Conservation (phyloP, 805 yeast species). For the Zygosaccharomyces kombuchaensis region DNA sequence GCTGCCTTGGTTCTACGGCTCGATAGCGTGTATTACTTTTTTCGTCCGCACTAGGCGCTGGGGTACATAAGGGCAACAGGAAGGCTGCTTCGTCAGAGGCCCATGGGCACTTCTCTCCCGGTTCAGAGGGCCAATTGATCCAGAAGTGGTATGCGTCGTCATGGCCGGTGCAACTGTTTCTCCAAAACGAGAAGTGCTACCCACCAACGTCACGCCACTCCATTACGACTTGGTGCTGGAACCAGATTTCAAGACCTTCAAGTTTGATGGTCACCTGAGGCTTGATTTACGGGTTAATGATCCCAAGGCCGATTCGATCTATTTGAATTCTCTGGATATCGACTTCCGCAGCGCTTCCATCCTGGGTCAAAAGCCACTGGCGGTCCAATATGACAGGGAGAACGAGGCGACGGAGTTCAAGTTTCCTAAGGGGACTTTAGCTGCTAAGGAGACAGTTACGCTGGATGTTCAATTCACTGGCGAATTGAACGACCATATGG, state of each 20-base stretch:
- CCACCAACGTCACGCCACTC: conserved; percentile 61
- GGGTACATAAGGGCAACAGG: conserved; percentile 1
- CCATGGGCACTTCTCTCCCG: neutral
- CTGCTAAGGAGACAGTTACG: conserved; percentile 39
- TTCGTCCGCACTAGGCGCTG: conserved; percentile 4
- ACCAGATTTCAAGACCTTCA: conserved; percentile 57
- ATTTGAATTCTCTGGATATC: conserved; percentile 62
- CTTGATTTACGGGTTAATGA: conserved; percentile 54
- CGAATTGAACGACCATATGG: conserved; percentile 69
- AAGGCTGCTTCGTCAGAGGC: neutral
- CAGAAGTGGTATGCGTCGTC: neutral
- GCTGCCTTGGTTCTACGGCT: conserved; percentile 1
- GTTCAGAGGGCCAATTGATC: neutral
- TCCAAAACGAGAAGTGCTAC: conserved; percentile 45
- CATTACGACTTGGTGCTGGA: conserved; percentile 68
- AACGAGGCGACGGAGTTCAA: conserved; percentile 61
- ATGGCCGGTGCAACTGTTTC: conserved; percentile 11
- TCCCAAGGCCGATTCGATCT: conserved; percentile 39
- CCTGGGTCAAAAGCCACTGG: conserved; percentile 37
- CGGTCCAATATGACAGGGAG: conserved; percentile 45
- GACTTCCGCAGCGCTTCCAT: conserved; percentile 49
- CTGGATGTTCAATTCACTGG: conserved; percentile 56
- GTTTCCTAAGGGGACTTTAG: conserved; percentile 43
- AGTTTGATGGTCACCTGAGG: conserved; percentile 50
- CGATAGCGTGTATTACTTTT: neutral